These are phyloP conservation scores for Paxillus involutus DNA, from an alignment of 768 basidiomycete species.

Conservation along the genomic window DNA sequence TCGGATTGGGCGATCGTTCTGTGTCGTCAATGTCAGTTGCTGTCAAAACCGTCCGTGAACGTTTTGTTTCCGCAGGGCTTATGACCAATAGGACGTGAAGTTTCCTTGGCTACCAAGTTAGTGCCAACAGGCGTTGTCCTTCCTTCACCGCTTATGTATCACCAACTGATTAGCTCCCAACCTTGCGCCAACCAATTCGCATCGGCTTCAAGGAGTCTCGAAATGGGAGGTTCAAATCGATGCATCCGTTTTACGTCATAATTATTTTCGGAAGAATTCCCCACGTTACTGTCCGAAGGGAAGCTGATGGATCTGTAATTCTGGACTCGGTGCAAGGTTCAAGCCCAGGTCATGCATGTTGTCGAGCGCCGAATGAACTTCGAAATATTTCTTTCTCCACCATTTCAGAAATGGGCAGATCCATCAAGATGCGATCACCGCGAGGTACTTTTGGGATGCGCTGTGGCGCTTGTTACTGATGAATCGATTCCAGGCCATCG, in stretches of 20 bases:
- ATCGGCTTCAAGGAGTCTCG: slow-evolving; percentile 1
- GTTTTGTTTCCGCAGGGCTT: neutral
- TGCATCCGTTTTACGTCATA: slow-evolving; percentile 10
- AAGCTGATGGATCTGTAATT: neutral
- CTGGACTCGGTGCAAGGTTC: too few species aligned
- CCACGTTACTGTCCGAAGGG: slow-evolving; percentile 2
- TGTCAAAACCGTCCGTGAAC: neutral
- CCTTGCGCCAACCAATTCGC: too few species aligned
- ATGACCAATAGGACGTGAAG: neutral
- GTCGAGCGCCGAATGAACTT: neutral
- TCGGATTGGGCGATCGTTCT: neutral
- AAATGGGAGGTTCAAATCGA: neutral
- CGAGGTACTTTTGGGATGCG: neutral
- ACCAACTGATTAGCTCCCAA: too few species aligned
- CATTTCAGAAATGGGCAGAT: neutral
- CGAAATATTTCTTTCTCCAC: neutral
- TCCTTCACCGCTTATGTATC: neutral
- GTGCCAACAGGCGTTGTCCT: too few species aligned
- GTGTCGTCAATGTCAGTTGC: neutral
- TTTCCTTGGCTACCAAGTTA: too few species aligned
- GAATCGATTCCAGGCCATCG: neutral
- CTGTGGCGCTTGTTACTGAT: neutral
- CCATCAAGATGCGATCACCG: slow-evolving; percentile 2
- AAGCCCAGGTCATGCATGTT: neutral
- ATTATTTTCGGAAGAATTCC: neutral